Percentiles rank a stretch among this genome's conserved stretches.
Conservation (phyloP, 805 yeast species). For the Tetrapisispora pingtungensis region DNA sequence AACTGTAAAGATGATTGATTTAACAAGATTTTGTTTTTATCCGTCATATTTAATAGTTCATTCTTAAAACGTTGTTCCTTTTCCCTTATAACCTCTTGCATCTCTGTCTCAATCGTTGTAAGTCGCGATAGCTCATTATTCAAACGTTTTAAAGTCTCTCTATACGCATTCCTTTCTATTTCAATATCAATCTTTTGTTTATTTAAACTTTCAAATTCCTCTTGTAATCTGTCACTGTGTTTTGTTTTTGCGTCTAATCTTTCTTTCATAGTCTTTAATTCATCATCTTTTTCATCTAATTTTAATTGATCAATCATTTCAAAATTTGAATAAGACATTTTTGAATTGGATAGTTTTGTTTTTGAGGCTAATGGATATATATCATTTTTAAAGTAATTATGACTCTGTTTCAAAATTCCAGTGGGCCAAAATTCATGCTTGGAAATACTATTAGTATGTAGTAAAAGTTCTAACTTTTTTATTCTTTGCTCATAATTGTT, state of each 20-base stretch:
- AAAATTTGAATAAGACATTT: background rate
- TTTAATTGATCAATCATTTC: background rate
- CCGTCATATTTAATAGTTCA: background rate
- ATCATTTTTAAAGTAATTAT: slow-evolving; percentile 1
- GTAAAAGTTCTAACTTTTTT: slow-evolving; percentile 60
- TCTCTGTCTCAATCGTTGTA: slow-evolving; percentile 13
- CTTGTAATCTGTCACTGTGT: background rate
- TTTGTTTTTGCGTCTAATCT: slow-evolving; percentile 2
- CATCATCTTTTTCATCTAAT: slow-evolving; percentile 1
- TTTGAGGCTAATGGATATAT: slow-evolving; percentile 1
- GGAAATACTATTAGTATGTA: slow-evolving; percentile 63
- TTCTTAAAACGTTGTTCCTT: slow-evolving; percentile 6
- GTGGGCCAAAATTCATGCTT: slow-evolving; percentile 40
- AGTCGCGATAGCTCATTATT: slow-evolving; percentile 23
- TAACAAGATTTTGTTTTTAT: background rate
- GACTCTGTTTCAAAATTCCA: slow-evolving; percentile 27
- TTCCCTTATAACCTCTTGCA: slow-evolving; percentile 1
- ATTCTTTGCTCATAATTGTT: slow-evolving; percentile 54
- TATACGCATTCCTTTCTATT: slow-evolving; percentile 22
- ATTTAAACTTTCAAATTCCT: slow-evolving; percentile 1
- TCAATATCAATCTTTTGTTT: slow-evolving; percentile 13
- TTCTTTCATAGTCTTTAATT: slow-evolving; percentile 5
- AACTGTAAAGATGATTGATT: background rate
- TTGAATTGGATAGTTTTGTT: background rate
- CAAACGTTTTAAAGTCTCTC: slow-evolving; percentile 20